Evolutionary conservation across 495 filamentous ascomycete genomes (phyloP).

Genomic region (Xylaria castorea): DNA sequence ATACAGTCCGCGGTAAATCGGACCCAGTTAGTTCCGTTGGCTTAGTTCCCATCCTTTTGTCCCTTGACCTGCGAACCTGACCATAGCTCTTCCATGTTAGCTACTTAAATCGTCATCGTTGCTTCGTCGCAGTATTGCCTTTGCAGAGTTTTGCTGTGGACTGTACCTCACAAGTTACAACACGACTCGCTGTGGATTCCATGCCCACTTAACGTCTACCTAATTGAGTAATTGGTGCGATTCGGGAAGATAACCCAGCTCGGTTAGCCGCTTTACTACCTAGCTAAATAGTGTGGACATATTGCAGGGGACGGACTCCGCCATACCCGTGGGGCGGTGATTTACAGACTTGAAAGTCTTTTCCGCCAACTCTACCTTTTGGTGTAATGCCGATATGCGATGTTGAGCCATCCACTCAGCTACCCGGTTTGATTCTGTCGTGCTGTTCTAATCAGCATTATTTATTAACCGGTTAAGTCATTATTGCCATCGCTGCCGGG

Average conservation of each 20-base stretch:
- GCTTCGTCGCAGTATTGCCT: neutral
- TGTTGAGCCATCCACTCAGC: neutral
- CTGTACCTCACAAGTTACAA: neutral
- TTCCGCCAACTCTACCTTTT: neutral
- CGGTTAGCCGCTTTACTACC: neutral
- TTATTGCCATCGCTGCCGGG: neutral
- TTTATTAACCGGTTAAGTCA: neutral
- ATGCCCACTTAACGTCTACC: conserved; percentile 6
- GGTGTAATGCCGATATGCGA: neutral
- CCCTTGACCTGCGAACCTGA: neutral
- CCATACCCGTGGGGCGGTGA: neutral
- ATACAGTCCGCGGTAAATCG: neutral
- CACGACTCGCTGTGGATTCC: neutral
- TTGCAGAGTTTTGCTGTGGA: neutral
- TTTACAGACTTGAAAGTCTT: neutral
- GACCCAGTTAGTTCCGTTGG: neutral
- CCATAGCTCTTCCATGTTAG: neutral
- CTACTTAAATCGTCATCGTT: neutral
- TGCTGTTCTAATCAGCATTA: neutral
- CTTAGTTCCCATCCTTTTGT: neutral
- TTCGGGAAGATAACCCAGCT: conserved; percentile 7
- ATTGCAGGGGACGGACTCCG: neutral
- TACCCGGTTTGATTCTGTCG: neutral
- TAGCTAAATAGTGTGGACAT: neutral
- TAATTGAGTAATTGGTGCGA: conserved; percentile 17